Conservation (phyloP, 2,329 filamentous ascomycete species). For the Zymoseptoria pseudotritici region DNA sequence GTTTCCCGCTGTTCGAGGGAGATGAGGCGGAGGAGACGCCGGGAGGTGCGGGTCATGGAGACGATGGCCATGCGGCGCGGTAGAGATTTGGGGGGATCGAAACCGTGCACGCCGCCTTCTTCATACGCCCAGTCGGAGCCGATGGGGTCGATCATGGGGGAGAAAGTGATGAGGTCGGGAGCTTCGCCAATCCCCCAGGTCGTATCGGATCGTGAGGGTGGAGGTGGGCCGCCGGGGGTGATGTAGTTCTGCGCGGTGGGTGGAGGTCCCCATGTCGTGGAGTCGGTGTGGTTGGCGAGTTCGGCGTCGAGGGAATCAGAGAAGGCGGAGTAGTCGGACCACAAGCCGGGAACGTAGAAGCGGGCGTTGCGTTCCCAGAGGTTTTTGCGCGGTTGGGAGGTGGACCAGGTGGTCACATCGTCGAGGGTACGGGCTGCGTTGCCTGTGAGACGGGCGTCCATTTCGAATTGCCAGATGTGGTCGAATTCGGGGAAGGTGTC, state of each 20-base stretch:
- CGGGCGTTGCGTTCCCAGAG: slow-evolving; percentile 65
- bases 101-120: slow-evolving; percentile 55
- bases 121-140: slow-evolving; percentile 63
- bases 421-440: slow-evolving; percentile 50
- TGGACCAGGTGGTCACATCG: slow-evolving; percentile 44
- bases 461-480: slow-evolving; percentile 72
- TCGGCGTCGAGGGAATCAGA: slow-evolving; percentile 32
- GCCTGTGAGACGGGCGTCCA: slow-evolving; percentile 70
- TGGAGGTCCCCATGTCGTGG: slow-evolving; percentile 54
- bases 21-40: slow-evolving; percentile 51
- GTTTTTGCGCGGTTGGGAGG: slow-evolving; percentile 58
- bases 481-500: slow-evolving; percentile 40
- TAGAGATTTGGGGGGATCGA: slow-evolving; percentile 34
- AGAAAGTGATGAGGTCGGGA: slow-evolving; percentile 62
- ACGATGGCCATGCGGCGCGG: slow-evolving; percentile 66
- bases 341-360: slow-evolving; percentile 63
- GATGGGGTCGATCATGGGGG: slow-evolving; percentile 65
- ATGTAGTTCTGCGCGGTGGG: slow-evolving; percentile 44
- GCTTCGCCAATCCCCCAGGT: slow-evolving; percentile 67
- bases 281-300: slow-evolving; percentile 48
- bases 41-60: slow-evolving; percentile 64
- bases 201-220: slow-evolving; percentile 57
- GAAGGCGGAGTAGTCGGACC: slow-evolving; percentile 25
- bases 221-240: slow-evolving; percentile 38
- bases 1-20: slow-evolving; percentile 2